Base-by-base conservation (phyloP, 805 yeast genomes). In the Saccharomycopsis sp. region DNA sequence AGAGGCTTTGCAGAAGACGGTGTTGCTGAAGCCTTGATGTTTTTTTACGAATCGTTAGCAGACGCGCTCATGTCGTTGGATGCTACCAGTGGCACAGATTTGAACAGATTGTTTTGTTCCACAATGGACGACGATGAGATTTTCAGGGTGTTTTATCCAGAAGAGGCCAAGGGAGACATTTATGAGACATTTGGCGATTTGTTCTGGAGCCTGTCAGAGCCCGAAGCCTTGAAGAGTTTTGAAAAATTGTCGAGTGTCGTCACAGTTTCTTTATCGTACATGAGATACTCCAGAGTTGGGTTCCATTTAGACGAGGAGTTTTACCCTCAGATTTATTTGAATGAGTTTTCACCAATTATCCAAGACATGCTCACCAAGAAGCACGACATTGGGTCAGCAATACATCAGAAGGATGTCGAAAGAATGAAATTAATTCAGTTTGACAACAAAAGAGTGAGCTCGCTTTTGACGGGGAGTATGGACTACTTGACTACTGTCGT, bases 271-370 rank as follows among this genome's bases (percentile, higher is more conserved):
- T 9, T 34, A 31, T 26, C 37, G 16, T 6, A 13, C 9, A 13
- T 2, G 34, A 23, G 10, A 21, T 15, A 10, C 34, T n/a, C 4
- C 10, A 12, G n/a, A 18, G 15, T 17, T 12, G 39, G 36, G 5
- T 10, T 43, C 19, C 12, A 10, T 5, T 8, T 43, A 10, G 43
- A 34, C 4, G 46, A 43, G 22, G 20, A 20, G 17, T 43, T 43
- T 21, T 43, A 41, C 25, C 48, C 48, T 12, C 48, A 43, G 21
- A 40, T 43, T 22, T 43, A 36, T 16, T 30, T 41, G n/a, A 36
- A 35, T 13, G 21, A 36, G 22, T 43, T 17, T 22, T 19, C n/a
- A 13, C 34, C 43, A 10, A 13, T 30, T 5, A 29, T 43, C 16
- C 30, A 16, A 21, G 18, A 21, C 13, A 30, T 40, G 34, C 13